These are phyloP conservation scores for Flaveria bidentis DNA, from an alignment of 129 eudicot genomes.

Conservation along the genomic window DNA sequence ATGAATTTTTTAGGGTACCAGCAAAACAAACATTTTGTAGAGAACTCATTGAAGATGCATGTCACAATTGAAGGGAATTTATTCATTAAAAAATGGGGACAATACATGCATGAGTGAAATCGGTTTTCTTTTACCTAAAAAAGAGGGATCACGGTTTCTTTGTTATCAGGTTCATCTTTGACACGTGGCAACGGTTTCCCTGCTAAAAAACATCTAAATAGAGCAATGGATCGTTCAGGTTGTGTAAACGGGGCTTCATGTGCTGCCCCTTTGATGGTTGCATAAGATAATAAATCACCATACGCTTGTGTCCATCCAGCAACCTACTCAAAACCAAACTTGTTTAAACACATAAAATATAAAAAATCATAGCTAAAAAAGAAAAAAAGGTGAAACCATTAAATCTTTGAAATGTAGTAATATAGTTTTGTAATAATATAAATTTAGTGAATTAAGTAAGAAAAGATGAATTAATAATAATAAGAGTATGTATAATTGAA, in stretches of 20 bases:
- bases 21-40: constrained; percentile 3
- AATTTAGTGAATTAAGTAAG: too few relatives aligned
- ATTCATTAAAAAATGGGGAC: not conserved
- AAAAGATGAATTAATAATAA: not conserved
- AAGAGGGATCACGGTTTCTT: not conserved
- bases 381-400: not conserved
- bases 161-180: not conserved
- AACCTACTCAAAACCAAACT: constrained; percentile 42
- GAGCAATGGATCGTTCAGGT: constrained; percentile 64
- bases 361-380: not conserved
- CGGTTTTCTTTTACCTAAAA: constrained; percentile 10
- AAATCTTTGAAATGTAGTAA: not conserved
- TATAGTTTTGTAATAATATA: too few relatives aligned
- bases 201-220: constrained; percentile 50
- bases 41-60: constrained; percentile 32
- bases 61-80: constrained; percentile 14
- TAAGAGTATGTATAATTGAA: not conserved
- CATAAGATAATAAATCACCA: constrained; percentile 58
- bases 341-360: not conserved
- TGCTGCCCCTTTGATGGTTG: constrained; percentile 79
- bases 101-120: constrained; percentile 1
- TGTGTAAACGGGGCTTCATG: constrained; percentile 79
- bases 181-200: constrained; percentile 58
- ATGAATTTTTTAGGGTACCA: not conserved
- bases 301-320: constrained; percentile 87